Evolutionary conservation across 257 asterid species (phyloP).

Genomic region (Ehretia macrophylla): DNA sequence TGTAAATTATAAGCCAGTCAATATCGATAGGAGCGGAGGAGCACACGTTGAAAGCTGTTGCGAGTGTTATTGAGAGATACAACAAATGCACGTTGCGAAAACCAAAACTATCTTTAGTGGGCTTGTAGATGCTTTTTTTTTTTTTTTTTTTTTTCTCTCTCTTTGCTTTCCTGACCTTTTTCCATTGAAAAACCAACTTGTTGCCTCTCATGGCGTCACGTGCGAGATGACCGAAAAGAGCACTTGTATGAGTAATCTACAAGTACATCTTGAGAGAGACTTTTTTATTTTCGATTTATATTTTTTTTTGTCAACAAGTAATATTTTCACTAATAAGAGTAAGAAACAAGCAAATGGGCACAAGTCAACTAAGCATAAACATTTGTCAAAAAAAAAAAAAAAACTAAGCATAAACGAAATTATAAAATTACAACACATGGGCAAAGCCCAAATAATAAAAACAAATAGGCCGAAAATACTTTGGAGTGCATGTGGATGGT

Average conservation of each 20-base stretch:
- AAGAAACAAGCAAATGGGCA: too few species aligned
- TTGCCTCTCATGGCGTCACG: slow-evolving; percentile 19
- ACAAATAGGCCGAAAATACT: too few species aligned
- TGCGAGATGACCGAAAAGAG: slow-evolving; percentile 4
- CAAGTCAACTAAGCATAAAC: too few species aligned
- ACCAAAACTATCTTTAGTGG: not conserved
- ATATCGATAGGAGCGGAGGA: not conserved
- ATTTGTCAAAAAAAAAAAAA: too few species aligned
- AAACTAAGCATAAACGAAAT: too few species aligned
- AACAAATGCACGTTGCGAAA: slow-evolving; percentile 2
- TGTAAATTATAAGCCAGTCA: not conserved
- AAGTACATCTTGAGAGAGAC: not conserved
- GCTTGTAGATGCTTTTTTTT: not conserved
- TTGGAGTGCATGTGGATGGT: too few species aligned
- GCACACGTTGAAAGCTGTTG: slow-evolving; percentile 8
- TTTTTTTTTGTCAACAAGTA: not conserved
- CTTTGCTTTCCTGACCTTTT: not conserved
- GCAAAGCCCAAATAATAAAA: too few species aligned
- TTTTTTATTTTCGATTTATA: not conserved
- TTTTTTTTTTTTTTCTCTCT: not conserved
- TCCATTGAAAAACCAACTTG: slow-evolving; percentile 2
- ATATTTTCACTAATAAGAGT: too few species aligned
- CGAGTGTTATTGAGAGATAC: slow-evolving; percentile 1
- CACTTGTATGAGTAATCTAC: not conserved
- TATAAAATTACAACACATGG: too few species aligned